phyloP scores from a whole-genome alignment of 2,329 filamentous ascomycete genomes.

The Taxawa tesnikishii region DNA sequence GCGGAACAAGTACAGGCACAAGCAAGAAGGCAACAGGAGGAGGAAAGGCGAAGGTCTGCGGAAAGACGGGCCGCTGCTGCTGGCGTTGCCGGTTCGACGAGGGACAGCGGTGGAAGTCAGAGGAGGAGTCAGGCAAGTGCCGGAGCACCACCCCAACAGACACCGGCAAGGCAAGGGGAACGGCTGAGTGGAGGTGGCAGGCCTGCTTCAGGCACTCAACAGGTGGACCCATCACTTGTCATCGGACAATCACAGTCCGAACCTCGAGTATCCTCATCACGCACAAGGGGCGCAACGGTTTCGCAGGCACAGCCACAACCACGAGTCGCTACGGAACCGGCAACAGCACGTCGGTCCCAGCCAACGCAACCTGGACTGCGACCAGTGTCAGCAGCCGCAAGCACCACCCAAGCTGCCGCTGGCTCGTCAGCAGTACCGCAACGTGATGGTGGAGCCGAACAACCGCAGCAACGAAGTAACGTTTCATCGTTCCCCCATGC shows the following conservation, averaged over 20 bases:
- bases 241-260: constrained; percentile 1
- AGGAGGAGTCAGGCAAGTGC: constrained; percentile 1
- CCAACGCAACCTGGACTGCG: constrained; percentile 3
- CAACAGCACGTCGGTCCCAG: neutral
- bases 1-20: constrained; percentile 31
- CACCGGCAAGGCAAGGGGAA: neutral
- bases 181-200: neutral
- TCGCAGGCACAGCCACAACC: constrained; percentile 1
- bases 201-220: neutral
- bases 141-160: neutral
- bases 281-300: neutral
- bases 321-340: constrained; percentile 1
- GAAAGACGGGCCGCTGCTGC: constrained; percentile 48
- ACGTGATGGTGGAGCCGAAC: constrained; percentile 1
- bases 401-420: neutral
- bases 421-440: neutral
- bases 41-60: constrained; percentile 38
- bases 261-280: constrained; percentile 3
- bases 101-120: neutral
- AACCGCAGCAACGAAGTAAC: constrained; percentile 14
- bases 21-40: constrained; percentile 18
- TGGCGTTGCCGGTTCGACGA: constrained; percentile 3
- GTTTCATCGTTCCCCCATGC: constrained; percentile 79
- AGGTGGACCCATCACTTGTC: neutral
- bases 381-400: constrained; percentile 6